phyloP scores from a whole-genome alignment of 2,329 filamentous ascomycete genomes.

The Amylocarpus encephaloides region DNA sequence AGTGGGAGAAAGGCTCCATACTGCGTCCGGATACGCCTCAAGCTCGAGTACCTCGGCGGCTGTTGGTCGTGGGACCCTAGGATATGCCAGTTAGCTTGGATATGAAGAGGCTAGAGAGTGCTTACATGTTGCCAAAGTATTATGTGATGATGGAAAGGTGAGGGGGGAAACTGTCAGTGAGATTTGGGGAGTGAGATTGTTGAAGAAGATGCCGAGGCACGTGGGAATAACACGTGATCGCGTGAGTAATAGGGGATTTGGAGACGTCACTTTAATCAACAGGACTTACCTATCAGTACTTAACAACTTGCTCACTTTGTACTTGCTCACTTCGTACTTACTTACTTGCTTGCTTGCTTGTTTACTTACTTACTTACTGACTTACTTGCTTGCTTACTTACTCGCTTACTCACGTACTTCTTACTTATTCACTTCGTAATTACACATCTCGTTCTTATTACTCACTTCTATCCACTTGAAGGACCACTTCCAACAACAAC shows the following conservation, averaged over 20 bases:
- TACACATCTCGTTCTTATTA: not conserved
- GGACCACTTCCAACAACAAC: no score
- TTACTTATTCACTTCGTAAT: not conserved
- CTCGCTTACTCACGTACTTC: no score
- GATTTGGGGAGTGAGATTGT: not conserved
- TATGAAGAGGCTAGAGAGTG: not conserved
- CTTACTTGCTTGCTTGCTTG: no score
- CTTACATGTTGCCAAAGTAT: not conserved
- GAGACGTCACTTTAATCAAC: no score
- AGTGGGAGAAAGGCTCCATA: slow-evolving; percentile 65
- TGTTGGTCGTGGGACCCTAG: slow-evolving; percentile 32
- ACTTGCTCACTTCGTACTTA: not conserved
- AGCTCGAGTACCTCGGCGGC: slow-evolving; percentile 55
- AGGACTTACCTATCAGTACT: no score
- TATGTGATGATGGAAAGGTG: not conserved
- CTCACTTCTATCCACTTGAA: not conserved
- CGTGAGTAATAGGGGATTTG: not conserved
- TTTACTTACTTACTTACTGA: no score
- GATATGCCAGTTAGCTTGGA: not conserved
- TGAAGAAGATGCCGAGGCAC: not conserved
- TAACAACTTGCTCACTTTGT: not conserved
- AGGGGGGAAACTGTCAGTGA: not conserved
- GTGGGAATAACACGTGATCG: not conserved
- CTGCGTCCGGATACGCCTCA: slow-evolving; percentile 58
- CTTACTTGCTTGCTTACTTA: no score